A percentile compares a stretch with the other conserved stretches of the same genome.
These are phyloP conservation scores for Suaeda aralocaspica DNA, from an alignment of 148 eudicot species.

Conservation along the genomic window DNA sequence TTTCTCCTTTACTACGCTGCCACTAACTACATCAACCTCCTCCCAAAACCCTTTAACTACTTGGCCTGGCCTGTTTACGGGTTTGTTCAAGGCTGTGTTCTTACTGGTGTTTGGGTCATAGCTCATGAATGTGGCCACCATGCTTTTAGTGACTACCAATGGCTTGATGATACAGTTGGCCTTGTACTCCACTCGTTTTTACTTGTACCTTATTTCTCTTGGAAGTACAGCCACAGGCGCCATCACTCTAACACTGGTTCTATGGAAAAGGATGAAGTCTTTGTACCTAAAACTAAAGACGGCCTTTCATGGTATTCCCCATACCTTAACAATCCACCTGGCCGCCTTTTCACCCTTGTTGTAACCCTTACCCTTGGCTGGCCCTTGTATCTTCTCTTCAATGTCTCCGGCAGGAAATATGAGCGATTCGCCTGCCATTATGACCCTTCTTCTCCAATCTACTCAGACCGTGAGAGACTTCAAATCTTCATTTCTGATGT, in stretches of 20 bases:
- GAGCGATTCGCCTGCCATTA: constrained; percentile 77
- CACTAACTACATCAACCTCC: constrained; percentile 52
- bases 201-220: constrained; percentile 80
- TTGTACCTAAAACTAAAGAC: constrained; percentile 57
- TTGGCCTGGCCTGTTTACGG: constrained; percentile 70
- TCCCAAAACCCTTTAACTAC: constrained; percentile 51
- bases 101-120: constrained; percentile 40
- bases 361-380: constrained; percentile 66
- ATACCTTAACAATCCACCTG: constrained; percentile 70
- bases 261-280: constrained; percentile 78
- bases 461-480: constrained; percentile 55
- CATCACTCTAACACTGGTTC: constrained; percentile 92
- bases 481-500: constrained; percentile 65
- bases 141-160: constrained; percentile 39
- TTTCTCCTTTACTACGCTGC: constrained; percentile 55
- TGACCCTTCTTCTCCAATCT: constrained; percentile 76
- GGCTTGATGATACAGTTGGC: constrained; percentile 70
- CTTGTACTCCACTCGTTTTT: constrained; percentile 74
- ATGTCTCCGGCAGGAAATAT: constrained; percentile 66
- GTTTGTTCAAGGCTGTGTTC: constrained; percentile 33
- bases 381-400: constrained; percentile 72
- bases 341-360: constrained; percentile 42
- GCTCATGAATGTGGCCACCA: constrained; percentile 46
- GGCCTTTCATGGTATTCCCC: constrained; percentile 42
- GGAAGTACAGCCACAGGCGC: constrained; percentile 87